A percentile compares a stretch with the other conserved stretches of the same genome.
These are phyloP conservation scores for Alternaria sp. DNA, from an alignment of 2,329 filamentous ascomycete species.

Conservation along the genomic window DNA sequence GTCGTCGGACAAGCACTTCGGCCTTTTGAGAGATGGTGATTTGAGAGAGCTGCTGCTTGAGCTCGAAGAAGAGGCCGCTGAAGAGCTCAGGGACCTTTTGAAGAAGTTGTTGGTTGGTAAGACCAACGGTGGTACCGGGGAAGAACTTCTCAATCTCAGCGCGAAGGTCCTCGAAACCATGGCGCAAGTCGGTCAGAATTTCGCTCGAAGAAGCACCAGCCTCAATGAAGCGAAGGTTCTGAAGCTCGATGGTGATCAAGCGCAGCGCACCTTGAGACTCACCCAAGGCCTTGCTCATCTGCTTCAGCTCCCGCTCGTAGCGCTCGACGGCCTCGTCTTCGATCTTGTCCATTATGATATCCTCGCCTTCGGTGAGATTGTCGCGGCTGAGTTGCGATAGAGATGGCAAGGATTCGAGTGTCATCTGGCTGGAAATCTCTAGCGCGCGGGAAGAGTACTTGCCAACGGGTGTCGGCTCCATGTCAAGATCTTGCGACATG, in stretches of 20 bases:
- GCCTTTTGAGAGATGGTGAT: slow-evolving; percentile 47
- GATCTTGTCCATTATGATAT: slow-evolving; percentile 33
- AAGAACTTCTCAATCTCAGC: slow-evolving; percentile 52
- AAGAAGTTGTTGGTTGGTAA: slow-evolving; percentile 52
- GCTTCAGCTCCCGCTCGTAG: slow-evolving; percentile 52
- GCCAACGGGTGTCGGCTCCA: slow-evolving; percentile 37
- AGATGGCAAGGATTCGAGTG: slow-evolving; percentile 34
- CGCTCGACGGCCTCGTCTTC: slow-evolving; percentile 48
- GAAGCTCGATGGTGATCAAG: slow-evolving; percentile 55
- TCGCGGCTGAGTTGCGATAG: slow-evolving; percentile 41
- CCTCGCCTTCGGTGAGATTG: slow-evolving; percentile 32
- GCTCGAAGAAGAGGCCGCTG: slow-evolving; percentile 47
- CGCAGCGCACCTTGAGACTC: slow-evolving; percentile 53
- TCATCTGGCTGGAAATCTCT: slow-evolving; percentile 41
- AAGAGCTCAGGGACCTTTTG: slow-evolving; percentile 49
- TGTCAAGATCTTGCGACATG: slow-evolving; percentile 39
- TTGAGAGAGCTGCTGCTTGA: slow-evolving; percentile 40
- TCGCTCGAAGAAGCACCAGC: slow-evolving; percentile 41
- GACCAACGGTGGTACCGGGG: slow-evolving; percentile 48
- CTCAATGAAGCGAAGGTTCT: slow-evolving; percentile 53
- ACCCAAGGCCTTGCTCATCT: slow-evolving; percentile 49
- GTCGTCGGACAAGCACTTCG: slow-evolving; percentile 48
- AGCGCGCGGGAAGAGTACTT: slow-evolving; percentile 40
- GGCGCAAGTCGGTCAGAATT: slow-evolving; percentile 53
- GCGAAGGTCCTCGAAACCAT: slow-evolving; percentile 53